phyloP scores from a whole-genome alignment of 2,329 filamentous ascomycete genomes.

The Trichocomaceae sp. region DNA sequence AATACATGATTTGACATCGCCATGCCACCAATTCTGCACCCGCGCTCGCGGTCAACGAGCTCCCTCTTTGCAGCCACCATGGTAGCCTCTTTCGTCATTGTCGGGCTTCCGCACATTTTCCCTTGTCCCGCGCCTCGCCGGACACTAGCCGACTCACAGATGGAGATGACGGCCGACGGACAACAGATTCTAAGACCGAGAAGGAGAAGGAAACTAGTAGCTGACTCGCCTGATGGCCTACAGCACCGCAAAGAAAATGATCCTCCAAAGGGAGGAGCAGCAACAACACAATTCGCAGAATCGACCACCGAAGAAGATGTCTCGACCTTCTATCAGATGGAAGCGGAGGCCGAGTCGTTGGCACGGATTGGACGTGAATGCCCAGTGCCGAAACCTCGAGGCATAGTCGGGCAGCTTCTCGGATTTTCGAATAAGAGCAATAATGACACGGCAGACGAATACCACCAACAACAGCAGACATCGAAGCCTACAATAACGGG shows the following conservation, averaged over 20 bases:
- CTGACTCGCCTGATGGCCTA: neutral
- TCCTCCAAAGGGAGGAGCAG: no score
- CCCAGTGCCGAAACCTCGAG: constrained; percentile 83
- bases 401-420: constrained; percentile 66
- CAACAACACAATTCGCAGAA: constrained; percentile 18
- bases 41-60: constrained; percentile 84
- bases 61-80: constrained; percentile 94
- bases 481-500: constrained; percentile 13
- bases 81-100: constrained; percentile 82
- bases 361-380: constrained; percentile 62
- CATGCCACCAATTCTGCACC: constrained; percentile 84
- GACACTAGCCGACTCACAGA: constrained; percentile 64
- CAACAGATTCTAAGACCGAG: constrained; percentile 36
- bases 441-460: constrained; percentile 13
- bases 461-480: constrained; percentile 7
- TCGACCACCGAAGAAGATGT: constrained; percentile 38
- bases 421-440: constrained; percentile 52
- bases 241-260: constrained; percentile 4
- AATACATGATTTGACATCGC: constrained; percentile 18
- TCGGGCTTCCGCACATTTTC: constrained; percentile 80
- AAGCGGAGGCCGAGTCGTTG: constrained; percentile 35
- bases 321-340: constrained; percentile 38
- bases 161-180: constrained; percentile 36
- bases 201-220: constrained; percentile 26
- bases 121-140: constrained; percentile 80